phyloP scores from a whole-genome alignment of 805 yeast species.

The Spathaspora boniae region DNA sequence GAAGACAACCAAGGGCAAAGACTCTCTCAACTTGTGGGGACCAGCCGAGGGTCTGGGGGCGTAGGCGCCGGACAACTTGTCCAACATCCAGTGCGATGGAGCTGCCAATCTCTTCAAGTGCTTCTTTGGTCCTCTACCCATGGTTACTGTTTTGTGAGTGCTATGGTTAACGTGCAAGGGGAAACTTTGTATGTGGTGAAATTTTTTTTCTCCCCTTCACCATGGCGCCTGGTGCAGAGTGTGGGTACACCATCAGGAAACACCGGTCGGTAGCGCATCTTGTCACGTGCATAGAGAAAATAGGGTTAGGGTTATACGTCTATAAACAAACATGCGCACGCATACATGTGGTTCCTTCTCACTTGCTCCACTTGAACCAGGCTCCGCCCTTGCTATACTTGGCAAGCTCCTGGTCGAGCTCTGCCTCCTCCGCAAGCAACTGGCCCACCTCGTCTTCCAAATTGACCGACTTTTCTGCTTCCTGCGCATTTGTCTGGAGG shows the following conservation, averaged over 20 bases:
- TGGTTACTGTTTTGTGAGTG: conserved; percentile 7
- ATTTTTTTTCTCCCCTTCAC: conserved; percentile 5
- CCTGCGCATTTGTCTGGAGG: conserved; percentile 33
- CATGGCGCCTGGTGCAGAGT: conserved; percentile 1
- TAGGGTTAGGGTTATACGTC: conserved; percentile 1
- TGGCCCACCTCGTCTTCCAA: conserved; percentile 34
- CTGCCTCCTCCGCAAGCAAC: conserved; percentile 24
- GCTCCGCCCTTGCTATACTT: conserved; percentile 14
- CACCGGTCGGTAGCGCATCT: neutral
- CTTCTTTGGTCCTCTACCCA: conserved; percentile 63
- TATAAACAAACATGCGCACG: neutral
- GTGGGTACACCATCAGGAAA: neutral
- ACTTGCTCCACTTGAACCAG: conserved; percentile 24
- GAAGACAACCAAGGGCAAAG: conserved; percentile 39
- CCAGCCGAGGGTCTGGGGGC: conserved; percentile 98
- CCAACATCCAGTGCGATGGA: conserved; percentile 39
- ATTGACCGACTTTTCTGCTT: conserved; percentile 35
- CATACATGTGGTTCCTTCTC: neutral
- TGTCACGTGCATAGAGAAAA: neutral
- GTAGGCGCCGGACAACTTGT: conserved; percentile 70
- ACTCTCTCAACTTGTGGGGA: conserved; percentile 40
- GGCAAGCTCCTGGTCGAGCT: conserved; percentile 20
- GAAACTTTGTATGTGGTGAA: neutral
- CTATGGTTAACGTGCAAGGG: conserved; percentile 2
- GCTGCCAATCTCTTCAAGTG: conserved; percentile 98